Percentiles rank a stretch among this genome's conserved stretches.
phyloP scores from a whole-genome alignment of 2,329 filamentous ascomycete genomes.

The Stachybotrys elegans region DNA sequence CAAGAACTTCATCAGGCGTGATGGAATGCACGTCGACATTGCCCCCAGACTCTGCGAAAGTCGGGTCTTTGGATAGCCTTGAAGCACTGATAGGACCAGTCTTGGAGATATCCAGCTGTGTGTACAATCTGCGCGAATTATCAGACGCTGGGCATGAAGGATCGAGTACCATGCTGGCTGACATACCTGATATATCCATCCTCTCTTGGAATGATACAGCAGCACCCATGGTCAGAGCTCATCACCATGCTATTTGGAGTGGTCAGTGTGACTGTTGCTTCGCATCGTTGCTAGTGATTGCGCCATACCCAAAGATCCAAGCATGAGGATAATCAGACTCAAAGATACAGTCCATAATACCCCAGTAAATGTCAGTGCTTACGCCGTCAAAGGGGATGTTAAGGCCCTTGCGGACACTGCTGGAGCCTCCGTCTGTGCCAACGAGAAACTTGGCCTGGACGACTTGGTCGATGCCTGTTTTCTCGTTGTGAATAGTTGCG shows the following conservation, averaged over 20 bases:
- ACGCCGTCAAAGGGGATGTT: constrained; percentile 25
- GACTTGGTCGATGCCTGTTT: constrained; percentile 15
- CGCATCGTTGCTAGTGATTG: no score
- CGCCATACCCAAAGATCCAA: constrained; percentile 23
- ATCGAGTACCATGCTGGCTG: neutral
- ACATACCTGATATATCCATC: constrained; percentile 22
- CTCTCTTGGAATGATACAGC: constrained; percentile 27
- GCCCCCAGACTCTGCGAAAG: constrained; percentile 20
- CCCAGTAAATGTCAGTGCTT: constrained; percentile 27
- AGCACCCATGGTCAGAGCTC: constrained; percentile 21
- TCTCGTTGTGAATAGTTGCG: constrained; percentile 14
- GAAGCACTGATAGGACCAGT: constrained; percentile 16
- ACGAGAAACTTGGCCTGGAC: constrained; percentile 25
- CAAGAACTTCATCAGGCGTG: constrained; percentile 27
- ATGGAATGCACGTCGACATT: constrained; percentile 24
- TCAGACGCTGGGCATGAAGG: neutral
- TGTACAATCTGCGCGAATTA: constrained; percentile 19
- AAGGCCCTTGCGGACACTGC: constrained; percentile 21
- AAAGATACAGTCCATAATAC: constrained; percentile 23
- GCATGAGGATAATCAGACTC: constrained; percentile 23
- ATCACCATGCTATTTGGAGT: constrained; percentile 14
- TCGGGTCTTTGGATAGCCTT: constrained; percentile 16
- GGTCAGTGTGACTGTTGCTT: no score
- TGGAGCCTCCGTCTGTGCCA: constrained; percentile 24
- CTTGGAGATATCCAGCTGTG: constrained; percentile 19